Percentiles rank a stretch among this genome's conserved stretches.
phyloP scores from a whole-genome alignment of 2,329 filamentous ascomycete species.

The Pyrenochaeta sp. region DNA sequence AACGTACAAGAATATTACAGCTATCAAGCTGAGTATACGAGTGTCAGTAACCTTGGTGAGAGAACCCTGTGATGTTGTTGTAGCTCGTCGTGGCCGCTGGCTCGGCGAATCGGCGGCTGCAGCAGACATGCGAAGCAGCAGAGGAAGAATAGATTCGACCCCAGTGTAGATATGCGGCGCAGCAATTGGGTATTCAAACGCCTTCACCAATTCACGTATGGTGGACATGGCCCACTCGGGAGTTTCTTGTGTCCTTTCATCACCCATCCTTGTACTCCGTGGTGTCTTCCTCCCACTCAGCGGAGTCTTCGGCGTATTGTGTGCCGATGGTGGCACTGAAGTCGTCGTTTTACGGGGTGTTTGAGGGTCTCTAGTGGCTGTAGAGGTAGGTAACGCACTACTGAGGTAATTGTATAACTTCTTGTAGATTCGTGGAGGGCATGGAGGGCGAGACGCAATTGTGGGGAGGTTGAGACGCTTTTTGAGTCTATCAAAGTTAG shows the following conservation, averaged over 20 bases:
- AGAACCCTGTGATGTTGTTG: slow-evolving; percentile 11
- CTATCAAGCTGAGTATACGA: slow-evolving; percentile 59
- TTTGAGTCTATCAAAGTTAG: slow-evolving; percentile 70
- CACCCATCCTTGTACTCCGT: slow-evolving; percentile 22
- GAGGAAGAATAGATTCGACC: slow-evolving; percentile 64
- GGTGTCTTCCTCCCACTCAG: slow-evolving; percentile 32
- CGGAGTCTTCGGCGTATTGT: slow-evolving; percentile 38
- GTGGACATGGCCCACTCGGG: slow-evolving; percentile 72
- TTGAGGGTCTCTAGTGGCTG: slow-evolving; percentile 32
- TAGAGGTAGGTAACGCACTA: slow-evolving; percentile 66
- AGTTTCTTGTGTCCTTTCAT: slow-evolving; percentile 20
- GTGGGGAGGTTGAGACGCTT: slow-evolving; percentile 45
- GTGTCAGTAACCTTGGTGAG: slow-evolving; percentile 24
- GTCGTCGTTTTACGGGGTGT: slow-evolving; percentile 42
- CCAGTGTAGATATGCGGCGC: slow-evolving; percentile 79
- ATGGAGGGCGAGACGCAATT: slow-evolving; percentile 46
- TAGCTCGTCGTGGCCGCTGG: slow-evolving; percentile 60
- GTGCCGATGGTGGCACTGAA: slow-evolving; percentile 29
- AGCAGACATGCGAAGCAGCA: slow-evolving; percentile 41
- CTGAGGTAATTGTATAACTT: slow-evolving; percentile 84
- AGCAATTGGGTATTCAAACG: slow-evolving; percentile 67
- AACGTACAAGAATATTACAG: slow-evolving; percentile 69
- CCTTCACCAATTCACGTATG: slow-evolving; percentile 71
- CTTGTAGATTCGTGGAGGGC: slow-evolving; percentile 69
- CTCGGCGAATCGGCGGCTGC: slow-evolving; percentile 45